Percentiles rank a stretch among this genome's conserved stretches.
phyloP scores from a whole-genome alignment of 1,284 basidiomycete species.

The Pholiota adiposa region DNA sequence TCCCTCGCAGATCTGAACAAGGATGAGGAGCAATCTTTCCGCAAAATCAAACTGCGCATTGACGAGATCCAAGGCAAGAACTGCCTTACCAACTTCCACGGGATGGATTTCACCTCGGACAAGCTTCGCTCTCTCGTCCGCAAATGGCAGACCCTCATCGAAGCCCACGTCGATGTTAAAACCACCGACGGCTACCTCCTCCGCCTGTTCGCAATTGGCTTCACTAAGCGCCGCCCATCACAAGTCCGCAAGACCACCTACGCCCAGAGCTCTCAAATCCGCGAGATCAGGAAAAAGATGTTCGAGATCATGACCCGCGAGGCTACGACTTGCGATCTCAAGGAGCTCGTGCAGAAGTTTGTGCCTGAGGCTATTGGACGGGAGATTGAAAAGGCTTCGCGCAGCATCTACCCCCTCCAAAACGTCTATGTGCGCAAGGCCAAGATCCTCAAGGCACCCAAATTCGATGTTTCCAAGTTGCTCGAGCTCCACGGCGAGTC shows the following conservation, averaged over 20 bases:
- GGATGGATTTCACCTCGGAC: conserved; percentile 99
- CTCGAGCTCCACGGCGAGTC: conserved; percentile 96
- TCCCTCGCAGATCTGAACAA: conserved; percentile 99
- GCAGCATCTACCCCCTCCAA: conserved; percentile 97
- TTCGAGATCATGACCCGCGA: conserved; percentile 99
- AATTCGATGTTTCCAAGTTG: conserved; percentile 94
- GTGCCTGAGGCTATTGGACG: conserved; percentile 98
- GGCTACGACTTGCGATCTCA: conserved; percentile 94
- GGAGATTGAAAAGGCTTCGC: conserved; percentile 98
- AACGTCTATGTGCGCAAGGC: conserved; percentile 99
- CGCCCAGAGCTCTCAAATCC: conserved; percentile 93
- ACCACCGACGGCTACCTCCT: conserved; percentile 99
- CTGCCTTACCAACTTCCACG: conserved; percentile 99
- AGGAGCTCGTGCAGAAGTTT: conserved; percentile 99
- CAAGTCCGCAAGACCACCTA: conserved; percentile 99
- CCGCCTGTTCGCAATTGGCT: conserved; percentile 98
- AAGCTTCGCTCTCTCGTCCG: conserved; percentile 99
- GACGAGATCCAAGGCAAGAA: conserved; percentile 99
- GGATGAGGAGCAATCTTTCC: conserved; percentile 99
- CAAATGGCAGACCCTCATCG: conserved; percentile 99
- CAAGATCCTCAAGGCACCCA: conserved; percentile 97
- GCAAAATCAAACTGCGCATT: conserved; percentile 98
- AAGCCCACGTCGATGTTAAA: conserved; percentile 98
- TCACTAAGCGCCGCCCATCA: conserved; percentile 96
- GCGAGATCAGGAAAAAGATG: conserved; percentile 99